Base-by-base conservation (phyloP, 2,329 filamentous ascomycete genomes). In the Hypoxylon sp. region DNA sequence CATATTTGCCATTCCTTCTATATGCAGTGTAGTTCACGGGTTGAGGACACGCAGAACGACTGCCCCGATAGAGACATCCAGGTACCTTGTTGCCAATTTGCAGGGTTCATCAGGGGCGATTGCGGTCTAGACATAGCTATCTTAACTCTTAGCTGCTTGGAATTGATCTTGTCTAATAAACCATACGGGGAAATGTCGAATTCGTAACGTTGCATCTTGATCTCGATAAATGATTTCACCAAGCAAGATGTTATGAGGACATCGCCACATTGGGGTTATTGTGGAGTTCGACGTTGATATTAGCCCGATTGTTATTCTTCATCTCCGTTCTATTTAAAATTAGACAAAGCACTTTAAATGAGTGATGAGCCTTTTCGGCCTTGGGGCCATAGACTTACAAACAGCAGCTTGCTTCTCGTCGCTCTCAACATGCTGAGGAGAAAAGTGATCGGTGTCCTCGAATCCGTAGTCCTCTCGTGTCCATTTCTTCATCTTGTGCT, bases 401-500 rank as follows among this genome's bases (percentile, higher is more conserved):
- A 74, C 72, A 36, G 73, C 74, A 3, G 70, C 73, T 5, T 17
- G 45, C 51, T 74, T 70, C 48, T 75, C 69, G 1, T 72, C 74
- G 5, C 51, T 32, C 0, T 74, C 69, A 13, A 74, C 72, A 6
- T 25, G n/a, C n/a, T 66, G 49, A 14, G 73, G 68, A 14, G 73
- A 45, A 51, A 78, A 74, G 55, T 75, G 73, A 28, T 75, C 76
- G 19, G 68, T 73, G 19, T 77, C 80, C 25, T 82, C 80, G 67
- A 84, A 84, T 9, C 78, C 77, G 70, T 83, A 83, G 55, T 83
- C 83, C 30, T 81, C 82, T n/a, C 85, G 79, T 4, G 85, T 84
- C 87, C 86, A 89, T 2, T 75, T 63, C 60, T 77, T 77, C 81
- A 89, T 81, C 82, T 94, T 97, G 68, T 96, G 90, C 73, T 85